A percentile compares a stretch with the other conserved stretches of the same genome.
These are phyloP conservation scores for Nelumbo lutea DNA, from an alignment of 164 flowering plant species.

Conservation along the genomic window DNA sequence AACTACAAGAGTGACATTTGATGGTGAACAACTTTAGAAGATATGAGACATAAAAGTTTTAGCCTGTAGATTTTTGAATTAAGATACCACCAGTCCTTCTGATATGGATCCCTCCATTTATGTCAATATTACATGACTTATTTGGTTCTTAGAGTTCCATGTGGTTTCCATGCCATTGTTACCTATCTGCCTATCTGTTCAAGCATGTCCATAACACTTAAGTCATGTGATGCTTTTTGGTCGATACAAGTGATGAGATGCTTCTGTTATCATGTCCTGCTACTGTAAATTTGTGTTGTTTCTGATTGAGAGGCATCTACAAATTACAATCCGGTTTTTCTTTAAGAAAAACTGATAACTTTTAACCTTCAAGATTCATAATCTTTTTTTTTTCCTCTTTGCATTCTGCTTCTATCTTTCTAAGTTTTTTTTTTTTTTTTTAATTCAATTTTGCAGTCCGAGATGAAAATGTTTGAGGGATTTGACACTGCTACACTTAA, in stretches of 20 bases:
- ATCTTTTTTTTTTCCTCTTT: background rate
- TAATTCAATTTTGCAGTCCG: slow-evolving; percentile 54
- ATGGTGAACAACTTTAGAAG: background rate
- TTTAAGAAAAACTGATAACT: background rate
- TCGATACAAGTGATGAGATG: background rate
- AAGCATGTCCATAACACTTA: no score
- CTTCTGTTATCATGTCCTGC: background rate
- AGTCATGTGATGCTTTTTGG: no score
- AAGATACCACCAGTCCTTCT: background rate
- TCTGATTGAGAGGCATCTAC: background rate
- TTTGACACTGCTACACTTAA: slow-evolving; percentile 74
- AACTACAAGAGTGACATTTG: background rate
- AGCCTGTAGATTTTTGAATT: background rate
- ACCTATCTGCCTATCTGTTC: background rate
- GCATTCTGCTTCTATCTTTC: background rate
- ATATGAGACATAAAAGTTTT: background rate
- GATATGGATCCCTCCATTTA: background rate
- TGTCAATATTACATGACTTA: no score
- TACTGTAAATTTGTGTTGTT: background rate
- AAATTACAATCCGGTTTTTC: background rate
- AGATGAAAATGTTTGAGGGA: slow-evolving; percentile 88
- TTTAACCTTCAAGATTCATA: background rate
- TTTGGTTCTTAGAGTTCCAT: background rate
- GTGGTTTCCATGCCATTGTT: background rate
- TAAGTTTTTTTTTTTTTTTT: background rate